A percentile compares a stretch with the other conserved stretches of the same genome.
Evolutionary conservation across 306 rosid species (phyloP).

Genomic region (Trichosanthes truncata): DNA sequence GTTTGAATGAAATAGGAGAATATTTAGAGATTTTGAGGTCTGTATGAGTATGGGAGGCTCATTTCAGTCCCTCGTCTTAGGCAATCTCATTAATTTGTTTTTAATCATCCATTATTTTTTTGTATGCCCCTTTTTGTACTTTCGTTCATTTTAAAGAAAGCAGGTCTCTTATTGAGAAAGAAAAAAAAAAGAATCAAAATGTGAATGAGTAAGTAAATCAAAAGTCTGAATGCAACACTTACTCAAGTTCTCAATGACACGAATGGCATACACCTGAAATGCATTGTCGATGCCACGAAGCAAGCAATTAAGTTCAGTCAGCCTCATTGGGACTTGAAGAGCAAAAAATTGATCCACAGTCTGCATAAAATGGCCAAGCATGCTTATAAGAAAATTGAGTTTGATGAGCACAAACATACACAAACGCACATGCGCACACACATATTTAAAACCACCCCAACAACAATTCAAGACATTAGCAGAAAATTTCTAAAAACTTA

Average conservation of each 20-base stretch:
- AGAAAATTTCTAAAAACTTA: not conserved
- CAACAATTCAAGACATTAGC: not conserved
- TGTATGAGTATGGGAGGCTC: not conserved
- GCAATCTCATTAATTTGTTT: not conserved
- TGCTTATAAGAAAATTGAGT: not conserved
- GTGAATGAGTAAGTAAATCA: not conserved
- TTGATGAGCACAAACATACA: not conserved
- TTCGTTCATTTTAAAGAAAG: not conserved
- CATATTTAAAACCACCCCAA: not conserved
- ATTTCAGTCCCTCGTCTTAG: not conserved
- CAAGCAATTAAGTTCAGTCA: conserved; percentile 74
- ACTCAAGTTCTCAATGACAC: conserved; percentile 66
- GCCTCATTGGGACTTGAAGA: conserved; percentile 94
- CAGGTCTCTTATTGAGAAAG: not conserved
- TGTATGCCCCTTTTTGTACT: not conserved
- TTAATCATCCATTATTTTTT: not conserved
- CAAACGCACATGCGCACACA: not conserved
- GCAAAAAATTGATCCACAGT: conserved; percentile 90
- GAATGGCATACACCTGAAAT: conserved; percentile 74
- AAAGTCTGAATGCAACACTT: conserved; percentile 16
- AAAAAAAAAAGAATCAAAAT: not conserved
- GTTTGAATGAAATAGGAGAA: not conserved
- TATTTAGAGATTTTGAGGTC: not conserved
- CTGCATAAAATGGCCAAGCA: conserved; percentile 38
- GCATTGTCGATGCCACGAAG: conserved; percentile 96